These are phyloP conservation scores for Xerocomus brunneocitrinus DNA, from an alignment of 768 basidiomycete genomes.

Conservation along the genomic window DNA sequence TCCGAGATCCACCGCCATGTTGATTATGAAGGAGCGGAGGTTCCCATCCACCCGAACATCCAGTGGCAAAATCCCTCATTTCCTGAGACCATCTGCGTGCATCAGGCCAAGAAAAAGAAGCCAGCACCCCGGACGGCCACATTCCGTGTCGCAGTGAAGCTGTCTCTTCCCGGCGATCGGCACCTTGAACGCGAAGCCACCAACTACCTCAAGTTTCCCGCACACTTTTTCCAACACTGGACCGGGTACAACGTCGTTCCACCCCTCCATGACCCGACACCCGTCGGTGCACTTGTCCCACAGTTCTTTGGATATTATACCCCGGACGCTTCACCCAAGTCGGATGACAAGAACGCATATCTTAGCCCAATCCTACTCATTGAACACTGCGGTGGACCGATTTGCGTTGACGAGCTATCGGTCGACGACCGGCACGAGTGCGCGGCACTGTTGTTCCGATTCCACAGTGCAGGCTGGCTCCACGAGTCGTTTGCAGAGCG, in stretches of 20 bases:
- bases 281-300: constrained; percentile 49
- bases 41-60: constrained; percentile 7
- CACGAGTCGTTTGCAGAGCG: constrained; percentile 41
- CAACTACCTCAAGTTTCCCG: constrained; percentile 25
- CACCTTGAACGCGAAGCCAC: constrained; percentile 33
- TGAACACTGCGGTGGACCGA: constrained; percentile 37
- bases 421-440: constrained; percentile 39
- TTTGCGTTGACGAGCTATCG: constrained; percentile 22
- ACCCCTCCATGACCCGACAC: constrained; percentile 40
- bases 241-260: constrained; percentile 20
- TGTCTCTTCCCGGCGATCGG: constrained; percentile 32
- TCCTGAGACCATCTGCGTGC: constrained; percentile 12
- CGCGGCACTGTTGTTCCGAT: constrained; percentile 33
- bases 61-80: constrained; percentile 18
- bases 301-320: constrained; percentile 62
- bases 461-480: constrained; percentile 35
- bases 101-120: not conserved
- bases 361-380: constrained; percentile 11
- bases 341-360: not conserved
- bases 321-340: constrained; percentile 15
- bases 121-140: constrained; percentile 28
- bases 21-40: constrained; percentile 1
- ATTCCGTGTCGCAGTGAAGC: constrained; percentile 41
- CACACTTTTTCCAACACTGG: constrained; percentile 29
- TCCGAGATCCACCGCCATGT: not conserved